Evolutionary conservation across 441 rosid species (phyloP), one percentile per base, ranked within the genome.

Genomic region (Pelargonium australe): DNA sequence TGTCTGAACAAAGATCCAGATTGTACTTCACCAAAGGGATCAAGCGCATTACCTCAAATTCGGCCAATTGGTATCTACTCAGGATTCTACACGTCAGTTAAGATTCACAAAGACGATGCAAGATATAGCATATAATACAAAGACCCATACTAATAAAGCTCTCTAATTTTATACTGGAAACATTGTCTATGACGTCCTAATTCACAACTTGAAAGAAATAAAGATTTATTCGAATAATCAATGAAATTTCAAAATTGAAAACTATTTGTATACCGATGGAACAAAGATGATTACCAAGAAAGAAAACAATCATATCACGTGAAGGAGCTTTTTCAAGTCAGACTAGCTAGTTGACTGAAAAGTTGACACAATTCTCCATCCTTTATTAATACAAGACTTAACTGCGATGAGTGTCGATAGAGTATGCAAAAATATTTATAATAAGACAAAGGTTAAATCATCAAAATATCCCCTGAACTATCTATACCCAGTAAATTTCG

Each of bases 51-150:
- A 91, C 98, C 98, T 94, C 95, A 9, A 87, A 91, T 83, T 94
- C 96, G 57, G 96, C 89, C 75, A 94, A 78, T 73, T 88, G 96
- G 80, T 88, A 84, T 63, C 92, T 80, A 69, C 97, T 94, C 57
- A 94, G 89, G 31, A 89, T 87, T 81, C 95, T 94, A 81, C 70
- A 66, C 8, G 63, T 64, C 65, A 68, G 87, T 89, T 77, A 91
- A 88, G 89, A 78, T 73, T 66, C 66, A 73, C 78, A 77, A 31
- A 72, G 25, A 41, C 49, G 25, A 64, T n/a, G 23, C 40, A 64
- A 63, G 28, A 45, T n/a, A n/a, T 20, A n/a, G 47, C 34, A 20
- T 20, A 66, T 37, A 16, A 63, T 28, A 51, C 19, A 3, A 76
- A 55, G 65, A 43, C 14, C 31, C 31, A 25, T 25, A 25, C 31